Evolutionary conservation across 148 eudicot genomes (phyloP).

Genomic region (Cornus kousa): DNA sequence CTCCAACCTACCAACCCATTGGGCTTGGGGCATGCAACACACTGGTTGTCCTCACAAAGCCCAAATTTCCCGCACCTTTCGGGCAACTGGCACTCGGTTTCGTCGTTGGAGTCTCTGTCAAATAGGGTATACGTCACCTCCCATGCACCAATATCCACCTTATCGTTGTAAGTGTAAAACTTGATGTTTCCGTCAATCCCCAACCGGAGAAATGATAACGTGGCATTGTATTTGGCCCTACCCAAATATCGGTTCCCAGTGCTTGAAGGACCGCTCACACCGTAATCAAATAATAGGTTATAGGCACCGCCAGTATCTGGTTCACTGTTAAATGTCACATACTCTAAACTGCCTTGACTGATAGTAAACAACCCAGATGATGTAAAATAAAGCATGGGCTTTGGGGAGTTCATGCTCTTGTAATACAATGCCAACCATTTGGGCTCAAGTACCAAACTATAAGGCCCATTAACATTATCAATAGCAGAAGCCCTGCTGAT

Average conservation of each 20-base stretch:
- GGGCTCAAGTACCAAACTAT: constrained; percentile 26
- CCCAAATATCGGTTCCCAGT: neutral
- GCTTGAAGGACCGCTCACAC: neutral
- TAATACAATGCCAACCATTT: constrained; percentile 22
- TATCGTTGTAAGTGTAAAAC: constrained; percentile 32
- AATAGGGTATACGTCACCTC: constrained; percentile 45
- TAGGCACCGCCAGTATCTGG: neutral
- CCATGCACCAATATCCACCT: constrained; percentile 31
- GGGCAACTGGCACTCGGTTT: constrained; percentile 48
- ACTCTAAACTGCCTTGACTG: constrained; percentile 8
- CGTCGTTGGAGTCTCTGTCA: constrained; percentile 16
- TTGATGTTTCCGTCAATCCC: constrained; percentile 48
- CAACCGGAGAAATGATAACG: constrained; percentile 39
- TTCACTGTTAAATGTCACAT: constrained; percentile 6
- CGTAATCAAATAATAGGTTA: neutral
- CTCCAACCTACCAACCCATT: constrained; percentile 61
- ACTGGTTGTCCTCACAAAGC: constrained; percentile 56
- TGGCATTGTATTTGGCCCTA: constrained; percentile 34
- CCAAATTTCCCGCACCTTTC: constrained; percentile 51
- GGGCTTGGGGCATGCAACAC: constrained; percentile 60
- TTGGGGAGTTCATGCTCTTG: constrained; percentile 16
- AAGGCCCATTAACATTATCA: constrained; percentile 25
- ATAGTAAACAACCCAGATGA: constrained; percentile 8
- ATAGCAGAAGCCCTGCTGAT: constrained; percentile 28
- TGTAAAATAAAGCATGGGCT: constrained; percentile 22